Evolutionary conservation across 2,329 filamentous ascomycete species (phyloP).

Genomic region (Aspergillus pseudotamarii): DNA sequence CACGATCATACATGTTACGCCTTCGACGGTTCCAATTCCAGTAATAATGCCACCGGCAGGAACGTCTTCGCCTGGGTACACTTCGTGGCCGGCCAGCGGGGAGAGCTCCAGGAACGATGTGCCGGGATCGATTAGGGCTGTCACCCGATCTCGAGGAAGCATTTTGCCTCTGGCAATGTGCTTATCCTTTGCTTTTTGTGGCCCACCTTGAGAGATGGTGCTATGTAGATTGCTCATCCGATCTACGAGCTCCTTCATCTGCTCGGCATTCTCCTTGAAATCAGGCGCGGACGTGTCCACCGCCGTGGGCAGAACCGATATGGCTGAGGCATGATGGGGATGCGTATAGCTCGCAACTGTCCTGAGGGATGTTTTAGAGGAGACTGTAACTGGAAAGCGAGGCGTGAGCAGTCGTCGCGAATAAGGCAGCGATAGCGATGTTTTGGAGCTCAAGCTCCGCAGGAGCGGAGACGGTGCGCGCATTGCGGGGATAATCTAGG

Average conservation of each 20-base stretch:
- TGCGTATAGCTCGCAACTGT: slow-evolving; percentile 75
- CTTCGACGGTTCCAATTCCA: slow-evolving; percentile 85
- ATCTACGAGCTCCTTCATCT: slow-evolving; percentile 74
- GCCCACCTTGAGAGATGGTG: slow-evolving; percentile 73
- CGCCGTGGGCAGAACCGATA: slow-evolving; percentile 75
- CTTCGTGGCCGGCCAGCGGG: slow-evolving; percentile 80
- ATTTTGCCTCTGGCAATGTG: slow-evolving; percentile 89
- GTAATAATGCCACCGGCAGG: slow-evolving; percentile 91
- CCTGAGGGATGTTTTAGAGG: slow-evolving; percentile 29
- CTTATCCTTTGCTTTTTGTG: slow-evolving; percentile 81
- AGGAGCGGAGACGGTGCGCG: slow-evolving; percentile 42
- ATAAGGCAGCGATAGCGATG: slow-evolving; percentile 22
- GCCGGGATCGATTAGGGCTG: slow-evolving; percentile 83
- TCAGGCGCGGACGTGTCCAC: slow-evolving; percentile 77
- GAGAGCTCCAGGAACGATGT: slow-evolving; percentile 93
- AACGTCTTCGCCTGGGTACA: slow-evolving; percentile 86
- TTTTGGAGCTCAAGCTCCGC: slow-evolving; percentile 38
- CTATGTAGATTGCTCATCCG: slow-evolving; percentile 71
- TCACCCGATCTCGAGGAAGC: slow-evolving; percentile 86
- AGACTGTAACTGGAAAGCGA: slow-evolving; percentile 11
- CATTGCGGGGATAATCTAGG: slow-evolving; percentile 35
- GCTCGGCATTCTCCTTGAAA: slow-evolving; percentile 76
- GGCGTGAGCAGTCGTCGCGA: slow-evolving; percentile 25
- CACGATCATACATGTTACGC: slow-evolving; percentile 88
- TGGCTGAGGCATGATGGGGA: slow-evolving; percentile 76